phyloP scores from a whole-genome alignment of 2,329 filamentous ascomycete species.

The Monosporascus sp. region DNA sequence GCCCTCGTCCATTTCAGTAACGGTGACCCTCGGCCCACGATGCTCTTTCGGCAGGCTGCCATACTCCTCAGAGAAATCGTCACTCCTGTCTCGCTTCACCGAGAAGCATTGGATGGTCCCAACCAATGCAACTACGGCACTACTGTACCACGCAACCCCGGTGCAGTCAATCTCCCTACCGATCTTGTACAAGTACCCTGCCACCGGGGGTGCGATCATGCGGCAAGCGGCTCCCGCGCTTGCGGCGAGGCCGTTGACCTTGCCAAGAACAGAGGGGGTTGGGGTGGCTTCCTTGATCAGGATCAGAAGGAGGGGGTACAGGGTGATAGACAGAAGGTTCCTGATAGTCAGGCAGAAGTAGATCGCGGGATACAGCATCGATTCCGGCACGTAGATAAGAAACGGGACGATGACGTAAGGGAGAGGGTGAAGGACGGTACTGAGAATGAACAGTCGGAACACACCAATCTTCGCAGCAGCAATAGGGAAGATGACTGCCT shows the following conservation, averaged over 20 bases:
- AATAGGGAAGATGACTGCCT: constrained; percentile 56
- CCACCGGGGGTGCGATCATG: constrained; percentile 61
- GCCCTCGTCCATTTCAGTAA: constrained; percentile 10
- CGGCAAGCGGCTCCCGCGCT: constrained; percentile 61
- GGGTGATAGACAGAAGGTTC: constrained; percentile 56
- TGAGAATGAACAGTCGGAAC: constrained; percentile 51
- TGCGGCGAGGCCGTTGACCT: constrained; percentile 61
- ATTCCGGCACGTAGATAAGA: constrained; percentile 49
- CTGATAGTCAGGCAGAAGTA: constrained; percentile 53
- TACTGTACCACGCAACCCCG: constrained; percentile 59
- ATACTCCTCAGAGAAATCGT: constrained; percentile 7
- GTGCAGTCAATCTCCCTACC: constrained; percentile 55
- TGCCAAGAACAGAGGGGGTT: constrained; percentile 49
- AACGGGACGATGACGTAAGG: constrained; percentile 55
- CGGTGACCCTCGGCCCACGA: constrained; percentile 1
- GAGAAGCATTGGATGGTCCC: constrained; percentile 57
- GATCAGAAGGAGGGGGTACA: constrained; percentile 63
- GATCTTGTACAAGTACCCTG: constrained; percentile 58
- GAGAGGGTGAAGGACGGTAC: constrained; percentile 56
- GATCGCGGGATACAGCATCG: constrained; percentile 48
- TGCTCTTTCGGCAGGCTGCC: constrained; percentile 2
- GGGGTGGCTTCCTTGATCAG: constrained; percentile 63
- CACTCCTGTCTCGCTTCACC: constrained; percentile 31
- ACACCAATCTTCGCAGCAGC: constrained; percentile 54
- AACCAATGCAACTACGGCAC: constrained; percentile 48